phyloP scores from a whole-genome alignment of 2,329 filamentous ascomycete genomes.

The Fusarium gaditjirri region DNA sequence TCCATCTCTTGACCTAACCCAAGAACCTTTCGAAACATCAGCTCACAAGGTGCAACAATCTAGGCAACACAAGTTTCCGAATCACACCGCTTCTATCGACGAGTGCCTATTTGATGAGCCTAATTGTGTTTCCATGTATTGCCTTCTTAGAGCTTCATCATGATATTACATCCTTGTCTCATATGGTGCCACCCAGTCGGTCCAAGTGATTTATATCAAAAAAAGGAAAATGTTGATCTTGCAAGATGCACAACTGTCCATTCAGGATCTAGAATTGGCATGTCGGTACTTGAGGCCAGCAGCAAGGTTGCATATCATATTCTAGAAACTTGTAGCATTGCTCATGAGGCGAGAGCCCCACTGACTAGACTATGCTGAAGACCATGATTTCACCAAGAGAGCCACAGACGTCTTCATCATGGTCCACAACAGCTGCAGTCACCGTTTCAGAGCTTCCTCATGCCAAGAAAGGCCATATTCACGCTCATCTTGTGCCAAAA shows the following conservation, averaged over 20 bases:
- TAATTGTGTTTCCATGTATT: slow-evolving; percentile 5
- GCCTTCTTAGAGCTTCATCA: neutral
- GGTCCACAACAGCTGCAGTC: slow-evolving; percentile 9
- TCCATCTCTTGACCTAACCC: slow-evolving; percentile 26
- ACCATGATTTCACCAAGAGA: neutral
- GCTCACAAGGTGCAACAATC: slow-evolving; percentile 11
- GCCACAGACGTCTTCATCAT: neutral
- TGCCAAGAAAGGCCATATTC: slow-evolving; percentile 15
- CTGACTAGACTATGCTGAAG: neutral
- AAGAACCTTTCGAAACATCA: slow-evolving; percentile 29
- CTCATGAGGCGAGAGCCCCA: neutral
- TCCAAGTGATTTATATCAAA: slow-evolving; percentile 11
- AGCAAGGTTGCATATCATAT: neutral
- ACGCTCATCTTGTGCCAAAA: slow-evolving; percentile 12
- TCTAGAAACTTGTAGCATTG: neutral
- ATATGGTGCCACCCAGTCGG: slow-evolving; percentile 30
- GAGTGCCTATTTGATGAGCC: neutral
- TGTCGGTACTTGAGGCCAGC: neutral
- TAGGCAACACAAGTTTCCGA: slow-evolving; percentile 4
- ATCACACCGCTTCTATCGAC: slow-evolving; percentile 28
- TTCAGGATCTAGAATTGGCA: neutral
- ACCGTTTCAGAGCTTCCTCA: neutral
- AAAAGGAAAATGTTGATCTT: neutral
- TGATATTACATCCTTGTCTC: slow-evolving; percentile 16
- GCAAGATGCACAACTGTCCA: neutral